Evolutionary conservation across 1,139 yeast species (phyloP).

Genomic region (Pneumocystis canis): DNA sequence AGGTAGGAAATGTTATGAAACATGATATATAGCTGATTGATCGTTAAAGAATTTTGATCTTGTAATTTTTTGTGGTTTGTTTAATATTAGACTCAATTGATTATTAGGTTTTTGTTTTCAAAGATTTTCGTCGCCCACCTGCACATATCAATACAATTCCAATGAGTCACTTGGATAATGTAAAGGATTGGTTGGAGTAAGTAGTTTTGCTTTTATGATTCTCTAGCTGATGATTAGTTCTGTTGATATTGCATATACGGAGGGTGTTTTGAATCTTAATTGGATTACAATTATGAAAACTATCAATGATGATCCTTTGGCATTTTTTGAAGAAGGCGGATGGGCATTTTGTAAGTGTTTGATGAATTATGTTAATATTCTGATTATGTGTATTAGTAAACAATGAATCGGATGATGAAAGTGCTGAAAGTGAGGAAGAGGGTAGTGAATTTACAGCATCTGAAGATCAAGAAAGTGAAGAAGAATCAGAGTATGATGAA

Average conservation of each 20-base stretch:
- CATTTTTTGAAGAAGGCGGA: conserved; percentile 83
- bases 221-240: conserved; percentile 3
- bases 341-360: conserved; percentile 67
- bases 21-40: background rate
- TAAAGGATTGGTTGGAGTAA: conserved; percentile 90
- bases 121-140: conserved; percentile 75
- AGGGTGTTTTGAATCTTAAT: conserved; percentile 88
- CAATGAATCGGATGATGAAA: conserved; percentile 15
- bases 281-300: conserved; percentile 96
- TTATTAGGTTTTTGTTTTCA: conserved; percentile 49
- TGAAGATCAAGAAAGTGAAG: conserved; percentile 63
- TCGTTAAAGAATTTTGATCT: conserved; percentile 77
- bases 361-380: conserved; percentile 36
- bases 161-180: conserved; percentile 78
- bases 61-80: conserved; percentile 28
- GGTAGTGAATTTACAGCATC: conserved; percentile 41
- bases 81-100: background rate
- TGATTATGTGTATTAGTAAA: conserved; percentile 30
- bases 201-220: conserved; percentile 27
- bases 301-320: conserved; percentile 80
- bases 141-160: conserved; percentile 91
- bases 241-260: conserved; percentile 77
- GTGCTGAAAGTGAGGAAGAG: conserved; percentile 24
- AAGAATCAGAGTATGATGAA: conserved; percentile 35
- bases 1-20: background rate